phyloP scores from a whole-genome alignment of 163 green algal species.

The Scenedesmus sp. region DNA sequence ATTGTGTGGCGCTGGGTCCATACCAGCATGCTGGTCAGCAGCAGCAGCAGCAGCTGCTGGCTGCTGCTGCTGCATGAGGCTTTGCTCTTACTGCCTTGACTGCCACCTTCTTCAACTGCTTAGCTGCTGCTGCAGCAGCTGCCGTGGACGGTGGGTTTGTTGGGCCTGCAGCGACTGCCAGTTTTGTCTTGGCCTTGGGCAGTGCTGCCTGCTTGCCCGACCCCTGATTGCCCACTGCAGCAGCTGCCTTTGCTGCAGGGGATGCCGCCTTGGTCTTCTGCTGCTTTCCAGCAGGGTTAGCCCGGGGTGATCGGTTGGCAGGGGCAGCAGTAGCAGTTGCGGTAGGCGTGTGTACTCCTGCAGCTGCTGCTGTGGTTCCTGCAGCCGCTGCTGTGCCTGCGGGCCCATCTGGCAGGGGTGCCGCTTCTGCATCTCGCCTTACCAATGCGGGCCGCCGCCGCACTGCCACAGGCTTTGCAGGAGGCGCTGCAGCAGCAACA shows the following conservation, averaged over 20 bases:
- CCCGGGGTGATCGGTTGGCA: neutral
- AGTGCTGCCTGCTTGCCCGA: neutral
- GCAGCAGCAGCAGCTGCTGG: neutral
- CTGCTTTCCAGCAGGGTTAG: neutral
- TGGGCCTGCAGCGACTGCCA: neutral
- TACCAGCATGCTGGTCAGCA: neutral
- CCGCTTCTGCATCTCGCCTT: neutral
- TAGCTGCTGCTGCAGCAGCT: constrained; percentile 38
- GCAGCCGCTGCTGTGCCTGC: neutral
- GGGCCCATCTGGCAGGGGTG: neutral
- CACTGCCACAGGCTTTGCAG: constrained; percentile 19
- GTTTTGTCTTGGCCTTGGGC: neutral
- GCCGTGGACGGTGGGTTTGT: neutral
- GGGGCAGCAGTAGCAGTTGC: neutral
- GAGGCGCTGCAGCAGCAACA: neutral
- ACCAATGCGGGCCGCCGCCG: neutral
- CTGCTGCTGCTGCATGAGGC: neutral
- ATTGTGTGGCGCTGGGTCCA: neutral
- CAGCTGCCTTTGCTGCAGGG: constrained; percentile 1
- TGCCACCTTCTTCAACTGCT: neutral
- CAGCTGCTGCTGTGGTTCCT: neutral
- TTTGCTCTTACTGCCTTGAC: constrained; percentile 8
- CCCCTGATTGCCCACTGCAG: neutral
- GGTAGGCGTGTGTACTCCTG: neutral
- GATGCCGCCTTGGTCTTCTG: neutral